These are phyloP conservation scores for Corymbia calophylla DNA, from an alignment of 441 rosid species.

Conservation along the genomic window DNA sequence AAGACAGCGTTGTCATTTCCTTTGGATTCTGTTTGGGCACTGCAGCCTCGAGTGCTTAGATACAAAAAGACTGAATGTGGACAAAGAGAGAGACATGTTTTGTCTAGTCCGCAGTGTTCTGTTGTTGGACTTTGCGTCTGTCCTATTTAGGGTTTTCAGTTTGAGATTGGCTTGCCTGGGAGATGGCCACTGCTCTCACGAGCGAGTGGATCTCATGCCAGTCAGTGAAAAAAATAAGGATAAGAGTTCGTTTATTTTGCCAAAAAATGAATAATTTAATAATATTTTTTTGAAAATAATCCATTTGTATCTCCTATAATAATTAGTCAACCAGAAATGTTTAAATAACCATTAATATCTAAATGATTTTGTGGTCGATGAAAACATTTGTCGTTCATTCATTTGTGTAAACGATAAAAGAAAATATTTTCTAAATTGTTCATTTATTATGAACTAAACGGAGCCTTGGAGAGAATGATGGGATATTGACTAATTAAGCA, in stretches of 20 bases:
- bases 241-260: too few species aligned
- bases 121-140: not conserved
- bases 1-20: not conserved
- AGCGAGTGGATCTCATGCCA: not conserved
- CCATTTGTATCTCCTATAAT: rapidly evolving
- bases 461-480: not conserved
- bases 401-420: too few species aligned
- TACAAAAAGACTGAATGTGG: not conserved
- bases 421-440: too few species aligned
- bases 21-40: not conserved
- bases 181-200: not conserved
- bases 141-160: not conserved
- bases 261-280: rapidly evolving
- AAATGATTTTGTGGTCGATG: too few species aligned
- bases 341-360: too few species aligned
- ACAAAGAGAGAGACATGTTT: not conserved
- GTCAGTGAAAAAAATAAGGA: too few species aligned
- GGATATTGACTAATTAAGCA: not conserved
- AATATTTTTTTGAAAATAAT: rapidly evolving
- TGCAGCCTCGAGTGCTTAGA: not conserved
- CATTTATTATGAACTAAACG: rapidly evolving
- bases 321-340: not conserved
- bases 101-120: not conserved
- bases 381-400: rapidly evolving
- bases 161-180: not conserved